Conservation (phyloP, 106 monocot species). For the Dendrobium officinale region DNA sequence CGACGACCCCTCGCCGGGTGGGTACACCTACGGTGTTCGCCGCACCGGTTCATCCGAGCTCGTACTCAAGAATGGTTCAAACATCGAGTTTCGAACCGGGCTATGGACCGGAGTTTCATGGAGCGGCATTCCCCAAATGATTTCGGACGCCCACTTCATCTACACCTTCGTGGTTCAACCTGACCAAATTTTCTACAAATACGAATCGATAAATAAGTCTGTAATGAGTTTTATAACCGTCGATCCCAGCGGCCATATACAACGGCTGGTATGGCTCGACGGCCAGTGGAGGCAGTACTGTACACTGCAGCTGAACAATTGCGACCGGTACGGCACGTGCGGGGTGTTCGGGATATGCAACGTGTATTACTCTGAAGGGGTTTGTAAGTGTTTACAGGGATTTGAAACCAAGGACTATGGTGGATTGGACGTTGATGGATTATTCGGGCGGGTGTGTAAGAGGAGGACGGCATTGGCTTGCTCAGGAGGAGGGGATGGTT, state of each 20-base stretch:
- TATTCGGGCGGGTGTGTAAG: neutral
- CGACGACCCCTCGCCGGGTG: conserved; percentile 12
- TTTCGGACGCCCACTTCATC: conserved; percentile 1
- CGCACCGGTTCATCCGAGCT: neutral
- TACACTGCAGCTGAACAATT: neutral
- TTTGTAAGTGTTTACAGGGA: conserved; percentile 33
- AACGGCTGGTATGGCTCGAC: conserved; percentile 7
- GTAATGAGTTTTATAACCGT: neutral
- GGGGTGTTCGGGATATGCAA: conserved; percentile 9
- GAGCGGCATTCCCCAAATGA: conserved; percentile 12
- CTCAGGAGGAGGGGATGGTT: neutral
- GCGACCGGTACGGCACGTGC: conserved; percentile 11
- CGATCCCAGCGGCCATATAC: neutral
- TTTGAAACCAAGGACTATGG: conserved; percentile 19
- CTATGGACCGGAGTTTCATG: conserved; percentile 1
- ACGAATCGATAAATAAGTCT: conserved; percentile 6
- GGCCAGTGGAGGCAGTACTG: conserved; percentile 9
- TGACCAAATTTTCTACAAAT: neutral
- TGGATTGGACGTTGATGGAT: neutral
- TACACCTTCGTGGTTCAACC: neutral
- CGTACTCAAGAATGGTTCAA: neutral
- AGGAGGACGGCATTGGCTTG: conserved; percentile 1
- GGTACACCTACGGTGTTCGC: neutral
- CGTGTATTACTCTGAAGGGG: conserved; percentile 1
- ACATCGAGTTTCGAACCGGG: conserved; percentile 4